Evolutionary conservation across 805 yeast genomes (phyloP).

Genomic region (Wickerhamiella galacta): DNA sequence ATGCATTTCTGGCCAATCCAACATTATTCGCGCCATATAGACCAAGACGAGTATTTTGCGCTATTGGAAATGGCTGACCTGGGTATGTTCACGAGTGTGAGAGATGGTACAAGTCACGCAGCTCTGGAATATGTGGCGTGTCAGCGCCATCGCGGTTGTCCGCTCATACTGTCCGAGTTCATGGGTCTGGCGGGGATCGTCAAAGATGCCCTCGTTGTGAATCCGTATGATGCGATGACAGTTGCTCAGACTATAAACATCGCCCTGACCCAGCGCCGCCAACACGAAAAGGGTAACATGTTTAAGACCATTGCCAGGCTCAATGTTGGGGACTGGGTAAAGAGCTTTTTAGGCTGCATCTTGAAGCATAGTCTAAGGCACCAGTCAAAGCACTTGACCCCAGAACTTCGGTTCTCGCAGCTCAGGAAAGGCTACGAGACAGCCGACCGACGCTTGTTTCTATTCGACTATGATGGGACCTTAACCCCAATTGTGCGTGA

Average conservation of each 20-base stretch:
- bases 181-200: conserved; percentile 62
- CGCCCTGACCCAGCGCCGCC: conserved; percentile 29
- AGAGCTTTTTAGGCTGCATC: conserved; percentile 35
- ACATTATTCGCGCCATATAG: conserved; percentile 81
- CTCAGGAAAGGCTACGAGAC: conserved; percentile 40
- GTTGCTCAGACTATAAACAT: conserved; percentile 71
- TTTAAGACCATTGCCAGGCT: conserved; percentile 48
- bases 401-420: conserved; percentile 61
- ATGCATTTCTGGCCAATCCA: conserved; percentile 76
- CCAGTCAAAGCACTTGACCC: conserved; percentile 44
- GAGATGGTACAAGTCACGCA: conserved; percentile 96
- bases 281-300: conserved; percentile 27
- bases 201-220: conserved; percentile 45
- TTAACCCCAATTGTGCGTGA: conserved; percentile 90
- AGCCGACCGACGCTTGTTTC: conserved; percentile 55
- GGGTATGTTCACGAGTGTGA: conserved; percentile 71
- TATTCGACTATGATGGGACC: conserved; percentile 96
- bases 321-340: conserved; percentile 72
- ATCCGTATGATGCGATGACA: conserved; percentile 95
- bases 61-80: conserved; percentile 77
- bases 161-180: conserved; percentile 80
- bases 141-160: conserved; percentile 43
- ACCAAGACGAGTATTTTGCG: conserved; percentile 78
- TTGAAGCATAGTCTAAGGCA: conserved; percentile 21
- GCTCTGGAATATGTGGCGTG: conserved; percentile 84